Evolutionary conservation across 352 stramenopile species (phyloP), one percentile per base, ranked within the genome.

Genomic region (Pythium grandisporangium): DNA sequence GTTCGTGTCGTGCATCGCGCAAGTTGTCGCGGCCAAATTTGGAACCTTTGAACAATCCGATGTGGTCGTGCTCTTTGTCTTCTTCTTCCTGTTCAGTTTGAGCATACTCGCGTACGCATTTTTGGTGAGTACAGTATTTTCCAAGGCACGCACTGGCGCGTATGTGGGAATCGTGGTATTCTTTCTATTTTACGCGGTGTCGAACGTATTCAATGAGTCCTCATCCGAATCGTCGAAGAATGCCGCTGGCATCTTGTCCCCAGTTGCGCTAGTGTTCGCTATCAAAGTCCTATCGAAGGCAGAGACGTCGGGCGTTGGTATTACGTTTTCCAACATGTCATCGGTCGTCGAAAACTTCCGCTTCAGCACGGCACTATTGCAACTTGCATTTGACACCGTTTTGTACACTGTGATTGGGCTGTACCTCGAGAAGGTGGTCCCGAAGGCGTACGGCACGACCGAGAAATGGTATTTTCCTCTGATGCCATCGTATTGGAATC

Each of bases 381-480:
- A 96, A 51, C 72, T 98, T 32, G 35, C 81, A 1, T 27, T 95
- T 5, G 92, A 98, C 43, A 63, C 70, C 1, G 32, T 96, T n/a
- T 30, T 96, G 10, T 97, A 96, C 67, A 87, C 71, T 16, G 14
- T 96, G 2, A 48, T 97, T 1, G 90, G 75, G 0, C 49, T 83
- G 44, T 98, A 98, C 54, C 66, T 97, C 17, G 84, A 96, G 27
- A 69, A 82, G 42, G 81, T 96, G 8, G 62, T 97, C 14, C 90
- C 92, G 1, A 89, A 80, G 42, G 75, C 95, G 48, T 96, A 91
- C 48, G 91, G 90, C 8, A 86, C 81, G n/a, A 53, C 60, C 0
- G 54, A 83, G 34, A 94, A 92, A 13, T 96, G 84, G 76, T 96
- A 96, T 53, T 98, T 98, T 54, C 68, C 78, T 0, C 30, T 96